Evolutionary conservation across 139 green algal species (phyloP).

Genomic region (Deuterostichococcus epilithicus): DNA sequence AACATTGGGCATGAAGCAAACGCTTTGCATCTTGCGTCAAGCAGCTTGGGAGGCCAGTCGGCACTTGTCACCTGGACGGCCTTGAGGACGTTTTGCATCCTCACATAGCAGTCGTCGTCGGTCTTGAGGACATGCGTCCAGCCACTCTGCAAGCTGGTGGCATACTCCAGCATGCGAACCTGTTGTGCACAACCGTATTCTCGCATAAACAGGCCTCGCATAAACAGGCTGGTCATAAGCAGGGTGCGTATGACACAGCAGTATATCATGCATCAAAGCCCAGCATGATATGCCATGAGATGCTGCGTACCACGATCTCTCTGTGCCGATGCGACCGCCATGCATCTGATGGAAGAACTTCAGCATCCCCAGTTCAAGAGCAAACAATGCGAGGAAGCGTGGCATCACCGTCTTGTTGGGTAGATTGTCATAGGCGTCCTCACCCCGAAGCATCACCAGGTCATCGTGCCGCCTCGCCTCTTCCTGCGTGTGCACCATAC

Average conservation of each 20-base stretch:
- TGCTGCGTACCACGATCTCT: no score
- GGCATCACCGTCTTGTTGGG: conserved; percentile 51
- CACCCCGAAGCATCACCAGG: conserved; percentile 41
- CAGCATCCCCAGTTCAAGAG: no score
- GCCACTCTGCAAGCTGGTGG: neutral
- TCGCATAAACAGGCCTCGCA: no score
- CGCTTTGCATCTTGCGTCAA: no score
- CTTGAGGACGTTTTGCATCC: conserved; percentile 24
- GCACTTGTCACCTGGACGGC: neutral
- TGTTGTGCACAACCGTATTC: no score
- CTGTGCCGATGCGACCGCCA: no score
- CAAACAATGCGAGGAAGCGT: neutral
- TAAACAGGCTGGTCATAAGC: no score
- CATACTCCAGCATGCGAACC: neutral
- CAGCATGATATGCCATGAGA: neutral
- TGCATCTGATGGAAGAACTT: no score
- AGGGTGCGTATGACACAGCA: no score
- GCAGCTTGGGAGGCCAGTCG: neutral
- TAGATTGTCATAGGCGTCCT: conserved; percentile 47
- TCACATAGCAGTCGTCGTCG: conserved; percentile 62
- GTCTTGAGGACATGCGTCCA: conserved; percentile 65
- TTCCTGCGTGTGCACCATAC: conserved; percentile 2
- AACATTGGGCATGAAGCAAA: no score
- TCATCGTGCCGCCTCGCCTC: conserved; percentile 29
- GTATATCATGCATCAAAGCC: neutral